Evolutionary conservation across 73 alveolate species (phyloP).

Genomic region (Uronychia binucleata): DNA sequence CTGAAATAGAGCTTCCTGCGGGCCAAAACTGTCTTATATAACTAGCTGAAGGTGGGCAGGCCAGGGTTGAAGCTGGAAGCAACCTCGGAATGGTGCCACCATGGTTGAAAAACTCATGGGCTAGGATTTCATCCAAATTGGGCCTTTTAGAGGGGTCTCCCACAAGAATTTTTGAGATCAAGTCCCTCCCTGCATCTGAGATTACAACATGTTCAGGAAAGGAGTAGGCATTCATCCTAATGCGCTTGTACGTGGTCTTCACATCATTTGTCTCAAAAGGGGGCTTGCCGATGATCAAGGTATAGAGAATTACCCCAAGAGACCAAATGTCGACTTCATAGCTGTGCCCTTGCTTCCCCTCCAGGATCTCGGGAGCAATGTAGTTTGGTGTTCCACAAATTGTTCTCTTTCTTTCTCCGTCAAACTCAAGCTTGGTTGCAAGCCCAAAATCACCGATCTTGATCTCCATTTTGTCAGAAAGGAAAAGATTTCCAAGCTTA

Average conservation of each 20-base stretch:
- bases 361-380: slow-evolving; percentile 98
- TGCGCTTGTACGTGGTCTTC: slow-evolving; percentile 89
- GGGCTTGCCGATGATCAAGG: slow-evolving; percentile 94
- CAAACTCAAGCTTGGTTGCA: slow-evolving; percentile 97
- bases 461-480: slow-evolving; percentile 96
- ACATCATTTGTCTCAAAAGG: slow-evolving; percentile 96
- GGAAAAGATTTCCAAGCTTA: slow-evolving; percentile 95
- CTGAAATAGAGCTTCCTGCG: slow-evolving; percentile 2
- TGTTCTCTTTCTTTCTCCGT: slow-evolving; percentile 97
- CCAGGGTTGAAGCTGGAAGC: slow-evolving; percentile 93
- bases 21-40: slow-evolving; percentile 82
- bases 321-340: slow-evolving; percentile 99
- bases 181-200: slow-evolving; percentile 90
- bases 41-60: slow-evolving; percentile 93
- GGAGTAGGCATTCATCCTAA: slow-evolving; percentile 83
- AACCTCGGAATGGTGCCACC: slow-evolving; percentile 93
- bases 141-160: slow-evolving; percentile 95
- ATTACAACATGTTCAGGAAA: slow-evolving; percentile 92
- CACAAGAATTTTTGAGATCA: slow-evolving; percentile 81
- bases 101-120: slow-evolving; percentile 90
- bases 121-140: slow-evolving; percentile 87
- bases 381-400: slow-evolving; percentile 99
- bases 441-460: slow-evolving; percentile 99
- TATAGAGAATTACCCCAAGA: slow-evolving; percentile 95
- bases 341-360: slow-evolving; percentile 94